These are phyloP conservation scores for Zygosaccharomyces sapae DNA, from an alignment of 1,139 yeast species.

Conservation along the genomic window DNA sequence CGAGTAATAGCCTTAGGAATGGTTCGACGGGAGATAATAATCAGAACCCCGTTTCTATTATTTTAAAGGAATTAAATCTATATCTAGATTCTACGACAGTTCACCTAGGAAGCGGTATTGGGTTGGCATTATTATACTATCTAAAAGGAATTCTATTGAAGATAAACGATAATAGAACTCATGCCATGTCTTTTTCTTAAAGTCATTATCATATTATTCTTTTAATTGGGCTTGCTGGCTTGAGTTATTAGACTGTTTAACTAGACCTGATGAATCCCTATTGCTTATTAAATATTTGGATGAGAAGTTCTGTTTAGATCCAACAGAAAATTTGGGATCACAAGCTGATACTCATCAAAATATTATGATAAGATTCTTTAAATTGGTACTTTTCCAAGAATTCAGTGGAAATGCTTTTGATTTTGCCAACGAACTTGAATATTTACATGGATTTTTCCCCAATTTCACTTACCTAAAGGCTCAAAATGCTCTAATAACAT, in stretches of 20 bases:
- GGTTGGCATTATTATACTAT: conserved; percentile 52
- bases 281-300: conserved; percentile 43
- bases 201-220: conserved; percentile 59
- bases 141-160: conserved; percentile 62
- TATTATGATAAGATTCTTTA: conserved; percentile 65
- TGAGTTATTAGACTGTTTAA: conserved; percentile 65
- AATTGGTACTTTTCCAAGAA: conserved; percentile 70
- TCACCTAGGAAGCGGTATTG: conserved; percentile 35
- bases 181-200: conserved; percentile 58
- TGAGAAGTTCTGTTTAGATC: conserved; percentile 30
- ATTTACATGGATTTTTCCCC: conserved; percentile 56
- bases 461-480: conserved; percentile 68
- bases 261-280: conserved; percentile 60
- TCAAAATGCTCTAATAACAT: conserved; percentile 75
- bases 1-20: conserved; percentile 6
- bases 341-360: conserved; percentile 25
- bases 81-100: conserved; percentile 32
- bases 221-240: conserved; percentile 95
- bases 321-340: conserved; percentile 14
- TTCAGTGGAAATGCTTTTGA: conserved; percentile 64
- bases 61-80: conserved; percentile 43
- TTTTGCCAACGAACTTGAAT: conserved; percentile 47
- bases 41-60: conserved; percentile 23
- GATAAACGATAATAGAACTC: conserved; percentile 53
- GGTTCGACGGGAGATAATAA: conserved; percentile 23